Conservation (phyloP, 176 grass and related monocot species). For the Aegilops sharonensis region DNA sequence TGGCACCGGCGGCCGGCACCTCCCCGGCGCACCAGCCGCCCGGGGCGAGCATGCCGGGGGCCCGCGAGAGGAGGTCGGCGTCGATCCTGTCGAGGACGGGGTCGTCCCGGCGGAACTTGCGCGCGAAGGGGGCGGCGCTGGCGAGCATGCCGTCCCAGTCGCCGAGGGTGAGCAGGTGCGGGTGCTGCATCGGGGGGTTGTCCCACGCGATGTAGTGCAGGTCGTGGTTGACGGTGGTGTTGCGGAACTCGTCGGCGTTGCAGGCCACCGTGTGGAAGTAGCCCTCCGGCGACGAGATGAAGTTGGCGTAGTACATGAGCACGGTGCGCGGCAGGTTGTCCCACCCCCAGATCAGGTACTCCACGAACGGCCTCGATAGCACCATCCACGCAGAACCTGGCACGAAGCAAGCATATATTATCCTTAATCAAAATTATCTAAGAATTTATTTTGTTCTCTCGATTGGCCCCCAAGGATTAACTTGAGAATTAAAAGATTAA, state of each 20-base stretch:
- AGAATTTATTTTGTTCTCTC: not conserved
- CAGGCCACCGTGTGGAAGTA: conserved; percentile 91
- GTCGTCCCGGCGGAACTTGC: conserved; percentile 67
- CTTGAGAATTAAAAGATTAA: too few relatives aligned
- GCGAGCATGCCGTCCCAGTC: conserved; percentile 62
- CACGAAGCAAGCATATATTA: too few relatives aligned
- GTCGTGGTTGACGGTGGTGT: conserved; percentile 84
- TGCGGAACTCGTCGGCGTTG: conserved; percentile 70
- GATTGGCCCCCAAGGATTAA: not conserved
- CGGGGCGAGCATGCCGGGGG: conserved; percentile 38
- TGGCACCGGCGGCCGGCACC: not conserved
- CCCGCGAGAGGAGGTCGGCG: conserved; percentile 41
- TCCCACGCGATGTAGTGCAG: conserved; percentile 92
- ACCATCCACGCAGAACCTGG: conserved; percentile 91
- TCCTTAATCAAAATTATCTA: not conserved
- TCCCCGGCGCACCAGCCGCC: conserved; percentile 60
- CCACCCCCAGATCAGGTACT: conserved; percentile 92
- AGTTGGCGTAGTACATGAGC: conserved; percentile 94
- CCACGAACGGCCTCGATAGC: conserved; percentile 60
- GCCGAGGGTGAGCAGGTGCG: conserved; percentile 48
- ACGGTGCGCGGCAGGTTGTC: conserved; percentile 81
- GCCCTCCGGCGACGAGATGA: conserved; percentile 84
- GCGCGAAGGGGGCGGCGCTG: conserved; percentile 74
- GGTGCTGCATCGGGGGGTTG: conserved; percentile 88
- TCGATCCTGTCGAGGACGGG: conserved; percentile 66